Evolutionary conservation across 2,329 filamentous ascomycete genomes (phyloP), one percentile per base, ranked within the genome.

Genomic region (Cladophialophora yegresii): DNA sequence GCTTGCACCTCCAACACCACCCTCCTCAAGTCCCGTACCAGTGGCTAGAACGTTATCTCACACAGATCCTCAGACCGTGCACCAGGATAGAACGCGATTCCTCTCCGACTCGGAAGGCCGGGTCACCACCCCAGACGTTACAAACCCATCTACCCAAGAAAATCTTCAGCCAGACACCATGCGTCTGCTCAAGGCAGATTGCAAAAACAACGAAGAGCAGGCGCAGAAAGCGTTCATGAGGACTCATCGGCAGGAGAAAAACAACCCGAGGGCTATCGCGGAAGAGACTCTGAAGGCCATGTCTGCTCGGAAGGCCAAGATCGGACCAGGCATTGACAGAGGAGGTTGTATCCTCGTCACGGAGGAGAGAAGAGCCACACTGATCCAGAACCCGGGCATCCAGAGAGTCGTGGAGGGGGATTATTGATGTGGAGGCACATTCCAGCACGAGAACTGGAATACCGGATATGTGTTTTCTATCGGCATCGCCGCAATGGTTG

Each of bases 291-390:
- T 81, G 16, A 74, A 76, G 58, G 79, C 80, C 8, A 75, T 85
- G 36, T 75, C 80, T 36, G 76, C 77, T 50, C 80, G 80, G 65
- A 86, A 85, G 71, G 76, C 76, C 55, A 76, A 77, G 23, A 75
- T 84, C 67, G 85, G 85, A 2, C 77, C 81, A 3, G 82, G 80
- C 0, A 76, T 87, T 69, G 84, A 85, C 61, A 77, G 78, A 51
- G 81, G 79, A 47, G 84, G 84, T 4, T 80, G 80, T 47, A 80
- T 78, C 23, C 73, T 87, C 5, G 84, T 81, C 3, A 87, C 81
- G 33, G 78, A 80, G 22, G 79, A 81, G 66, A 78, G 84, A 32
- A 78, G 81, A 62, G 71, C 73, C 62, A 81, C 80, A 0, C 80
- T 86, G 58, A 75, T 79, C 23, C 80, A 84, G 60, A 80, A 81